A percentile compares a stretch with the other conserved stretches of the same genome.
These are phyloP conservation scores for Wolfiporia cocos DNA, from an alignment of 1,284 basidiomycete genomes.

Conservation along the genomic window DNA sequence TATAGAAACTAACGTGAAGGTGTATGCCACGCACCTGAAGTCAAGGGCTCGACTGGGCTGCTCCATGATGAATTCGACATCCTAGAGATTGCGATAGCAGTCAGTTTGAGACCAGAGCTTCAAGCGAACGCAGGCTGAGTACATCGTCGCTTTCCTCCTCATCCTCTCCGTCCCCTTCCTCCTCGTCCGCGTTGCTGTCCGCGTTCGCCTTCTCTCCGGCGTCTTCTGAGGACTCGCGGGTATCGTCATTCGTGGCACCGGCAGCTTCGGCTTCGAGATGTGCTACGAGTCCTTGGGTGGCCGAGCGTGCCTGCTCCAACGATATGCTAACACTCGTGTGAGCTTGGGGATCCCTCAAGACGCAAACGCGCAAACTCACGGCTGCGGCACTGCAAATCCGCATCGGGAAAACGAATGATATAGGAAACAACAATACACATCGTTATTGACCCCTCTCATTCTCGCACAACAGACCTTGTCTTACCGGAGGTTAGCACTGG, in stretches of 20 bases:
- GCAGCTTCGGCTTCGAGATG: constrained; percentile 38
- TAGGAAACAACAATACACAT: constrained; percentile 4
- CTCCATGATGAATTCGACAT: constrained; percentile 80
- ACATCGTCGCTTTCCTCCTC: constrained; percentile 41
- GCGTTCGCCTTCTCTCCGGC: constrained; percentile 33
- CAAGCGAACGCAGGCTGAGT: constrained; percentile 15
- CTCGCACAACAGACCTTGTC: too few species aligned
- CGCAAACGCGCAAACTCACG: constrained; percentile 36
- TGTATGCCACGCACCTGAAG: constrained; percentile 46
- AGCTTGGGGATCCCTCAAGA: constrained; percentile 9
- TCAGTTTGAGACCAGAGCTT: background rate
- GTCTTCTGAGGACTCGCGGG: constrained; percentile 24
- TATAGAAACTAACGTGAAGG: background rate
- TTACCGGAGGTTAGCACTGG: constrained; percentile 36
- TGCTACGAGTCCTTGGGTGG: constrained; percentile 39
- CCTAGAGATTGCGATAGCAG: constrained; percentile 33
- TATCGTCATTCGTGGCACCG: constrained; percentile 16
- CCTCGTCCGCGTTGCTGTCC: constrained; percentile 29
- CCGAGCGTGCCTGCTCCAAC: constrained; percentile 33
- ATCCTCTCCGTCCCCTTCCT: constrained; percentile 30
- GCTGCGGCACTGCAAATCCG: constrained; percentile 43
- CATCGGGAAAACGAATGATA: too few species aligned
- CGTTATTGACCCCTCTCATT: too few species aligned
- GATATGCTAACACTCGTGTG: constrained; percentile 31
- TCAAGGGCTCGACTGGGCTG: constrained; percentile 63